These are phyloP conservation scores for Toxicodendron radicans DNA, from an alignment of 345 rosid genomes.

Conservation along the genomic window DNA sequence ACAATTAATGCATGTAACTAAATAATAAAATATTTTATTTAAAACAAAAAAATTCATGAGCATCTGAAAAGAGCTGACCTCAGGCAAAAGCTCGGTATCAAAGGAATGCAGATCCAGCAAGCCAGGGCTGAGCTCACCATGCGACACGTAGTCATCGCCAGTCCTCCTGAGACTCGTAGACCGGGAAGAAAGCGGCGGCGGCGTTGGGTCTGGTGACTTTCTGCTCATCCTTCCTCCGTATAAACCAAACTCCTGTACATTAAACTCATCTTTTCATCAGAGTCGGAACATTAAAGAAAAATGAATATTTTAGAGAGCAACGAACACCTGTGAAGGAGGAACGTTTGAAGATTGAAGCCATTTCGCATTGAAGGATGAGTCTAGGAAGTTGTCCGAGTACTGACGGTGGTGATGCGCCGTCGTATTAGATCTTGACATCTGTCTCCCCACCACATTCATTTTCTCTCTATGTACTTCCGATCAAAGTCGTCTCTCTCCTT, in stretches of 20 bases:
- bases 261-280: not conserved
- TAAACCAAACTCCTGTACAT: slow-evolving; percentile 37
- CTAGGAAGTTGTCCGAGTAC: slow-evolving; percentile 50
- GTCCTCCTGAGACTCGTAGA: slow-evolving; percentile 47
- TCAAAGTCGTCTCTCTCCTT: not conserved
- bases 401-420: slow-evolving; percentile 52
- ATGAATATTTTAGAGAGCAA: not conserved
- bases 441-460: slow-evolving; percentile 47
- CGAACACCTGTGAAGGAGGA: slow-evolving; percentile 25
- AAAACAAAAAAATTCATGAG: not conserved
- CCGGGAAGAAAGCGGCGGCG: slow-evolving; percentile 34
- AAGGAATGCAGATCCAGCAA: slow-evolving; percentile 63
- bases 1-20: not conserved
- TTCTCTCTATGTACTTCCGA: not conserved
- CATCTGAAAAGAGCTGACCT: slow-evolving; percentile 26
- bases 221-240: slow-evolving; percentile 27
- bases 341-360: slow-evolving; percentile 43
- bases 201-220: slow-evolving; percentile 28
- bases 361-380: slow-evolving; percentile 32
- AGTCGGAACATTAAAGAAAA: not conserved
- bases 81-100: slow-evolving; percentile 57
- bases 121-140: slow-evolving; percentile 46
- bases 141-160: slow-evolving; percentile 34
- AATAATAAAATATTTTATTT: not conserved
- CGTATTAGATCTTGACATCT: slow-evolving; percentile 44